Percentiles rank a stretch among this genome's conserved stretches.
Conservation (phyloP, 163 green algal species). For the Chlorella variabilis region DNA sequence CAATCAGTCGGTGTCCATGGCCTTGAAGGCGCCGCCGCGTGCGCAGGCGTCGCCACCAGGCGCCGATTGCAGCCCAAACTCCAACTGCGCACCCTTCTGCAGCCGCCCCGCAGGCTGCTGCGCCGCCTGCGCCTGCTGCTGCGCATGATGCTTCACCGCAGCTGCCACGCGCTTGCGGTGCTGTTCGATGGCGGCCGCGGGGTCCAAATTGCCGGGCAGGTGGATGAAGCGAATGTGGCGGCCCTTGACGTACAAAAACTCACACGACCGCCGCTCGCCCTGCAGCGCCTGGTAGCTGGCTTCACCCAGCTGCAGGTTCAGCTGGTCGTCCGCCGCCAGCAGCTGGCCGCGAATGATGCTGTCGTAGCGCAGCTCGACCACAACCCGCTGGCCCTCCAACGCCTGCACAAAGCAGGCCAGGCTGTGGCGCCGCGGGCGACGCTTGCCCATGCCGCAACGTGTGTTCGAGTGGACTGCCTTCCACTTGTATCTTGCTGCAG, state of each 20-base stretch:
- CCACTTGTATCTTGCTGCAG: background rate
- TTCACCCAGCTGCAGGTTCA: constrained; percentile 58
- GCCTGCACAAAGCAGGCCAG: constrained; percentile 59
- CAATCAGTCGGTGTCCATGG: too few relatives aligned
- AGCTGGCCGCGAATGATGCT: constrained; percentile 61
- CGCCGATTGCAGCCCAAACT: background rate
- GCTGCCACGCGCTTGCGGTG: constrained; percentile 18
- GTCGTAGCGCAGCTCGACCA: constrained; percentile 74
- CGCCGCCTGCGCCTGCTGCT: constrained; percentile 21
- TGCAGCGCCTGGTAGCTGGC: constrained; percentile 39
- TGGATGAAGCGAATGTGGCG: constrained; percentile 48
- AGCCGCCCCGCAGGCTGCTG: constrained; percentile 4
- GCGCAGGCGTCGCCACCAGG: background rate
- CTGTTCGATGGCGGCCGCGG: constrained; percentile 13
- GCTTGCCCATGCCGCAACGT: background rate
- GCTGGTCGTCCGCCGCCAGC: constrained; percentile 57
- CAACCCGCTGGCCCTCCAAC: constrained; percentile 56
- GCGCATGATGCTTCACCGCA: constrained; percentile 14
- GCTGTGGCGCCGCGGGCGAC: background rate
- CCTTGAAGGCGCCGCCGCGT: too few relatives aligned
- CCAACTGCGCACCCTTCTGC: constrained; percentile 30
- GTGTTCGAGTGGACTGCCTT: too few relatives aligned
- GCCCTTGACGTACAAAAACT: constrained; percentile 36
- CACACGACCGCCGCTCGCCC: constrained; percentile 8
- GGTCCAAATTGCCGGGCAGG: constrained; percentile 43